Conservation (phyloP, 2,329 filamentous ascomycete species). For the Penicillium sp. region DNA sequence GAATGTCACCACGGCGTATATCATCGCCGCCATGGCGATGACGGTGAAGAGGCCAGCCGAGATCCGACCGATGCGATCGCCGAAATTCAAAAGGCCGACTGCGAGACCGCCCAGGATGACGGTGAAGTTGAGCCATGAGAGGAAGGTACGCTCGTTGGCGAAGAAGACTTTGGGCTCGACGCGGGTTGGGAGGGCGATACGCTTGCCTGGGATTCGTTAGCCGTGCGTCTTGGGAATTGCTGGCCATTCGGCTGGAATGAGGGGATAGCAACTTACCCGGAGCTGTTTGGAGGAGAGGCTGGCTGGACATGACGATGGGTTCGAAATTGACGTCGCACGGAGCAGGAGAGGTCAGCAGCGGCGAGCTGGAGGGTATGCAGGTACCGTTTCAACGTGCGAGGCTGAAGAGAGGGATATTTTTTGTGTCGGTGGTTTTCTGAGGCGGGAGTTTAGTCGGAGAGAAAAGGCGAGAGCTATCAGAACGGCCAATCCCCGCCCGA, state of each 20-base stretch:
- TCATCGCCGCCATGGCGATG: conserved; percentile 91
- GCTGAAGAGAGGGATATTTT: neutral
- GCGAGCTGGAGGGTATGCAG: neutral
- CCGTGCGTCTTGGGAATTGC: neutral
- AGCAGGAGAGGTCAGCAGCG: conserved; percentile 13
- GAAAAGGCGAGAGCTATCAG: neutral
- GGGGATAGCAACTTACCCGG: conserved; percentile 63
- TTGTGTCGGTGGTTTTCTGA: neutral
- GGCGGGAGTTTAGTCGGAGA: neutral
- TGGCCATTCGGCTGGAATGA: neutral
- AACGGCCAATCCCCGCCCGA: conserved; percentile 12
- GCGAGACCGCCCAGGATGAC: conserved; percentile 96
- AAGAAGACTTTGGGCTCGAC: conserved; percentile 99
- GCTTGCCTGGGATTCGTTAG: conserved; percentile 68
- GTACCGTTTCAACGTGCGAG: neutral
- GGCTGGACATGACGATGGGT: conserved; percentile 75
- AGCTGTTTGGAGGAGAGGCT: conserved; percentile 91
- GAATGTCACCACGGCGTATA: conserved; percentile 92
- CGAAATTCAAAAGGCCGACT: conserved; percentile 97
- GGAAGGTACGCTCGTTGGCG: conserved; percentile 98
- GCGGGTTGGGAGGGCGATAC: conserved; percentile 93
- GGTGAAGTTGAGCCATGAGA: conserved; percentile 99
- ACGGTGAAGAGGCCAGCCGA: conserved; percentile 90
- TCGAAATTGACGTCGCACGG: neutral
- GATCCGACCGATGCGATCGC: conserved; percentile 90